Evolutionary conservation across 2,329 filamentous ascomycete species (phyloP).

Genomic region (Penicillium sp.): DNA sequence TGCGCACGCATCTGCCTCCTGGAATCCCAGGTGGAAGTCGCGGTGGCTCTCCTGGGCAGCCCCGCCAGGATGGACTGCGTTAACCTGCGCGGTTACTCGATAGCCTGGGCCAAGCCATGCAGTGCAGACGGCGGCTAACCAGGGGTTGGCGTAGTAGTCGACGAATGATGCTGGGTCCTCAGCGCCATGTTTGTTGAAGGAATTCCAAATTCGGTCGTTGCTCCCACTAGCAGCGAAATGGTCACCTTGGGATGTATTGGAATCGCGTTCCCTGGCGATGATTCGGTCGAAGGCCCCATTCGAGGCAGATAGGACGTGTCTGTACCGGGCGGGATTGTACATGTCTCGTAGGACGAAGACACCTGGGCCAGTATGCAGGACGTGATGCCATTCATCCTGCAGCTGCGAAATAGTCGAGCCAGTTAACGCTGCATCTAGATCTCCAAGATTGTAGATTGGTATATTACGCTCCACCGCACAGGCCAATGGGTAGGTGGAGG

Average conservation of each 20-base stretch:
- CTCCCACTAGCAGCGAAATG: conserved; percentile 60
- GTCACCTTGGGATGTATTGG: conserved; percentile 51
- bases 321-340: conserved; percentile 41
- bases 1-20: conserved; percentile 50
- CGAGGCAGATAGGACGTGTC: conserved; percentile 45
- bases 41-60: conserved; percentile 60
- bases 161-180: conserved; percentile 55
- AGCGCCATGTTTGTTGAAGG: conserved; percentile 62
- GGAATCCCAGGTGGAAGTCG: conserved; percentile 67
- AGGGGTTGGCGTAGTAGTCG: conserved; percentile 62
- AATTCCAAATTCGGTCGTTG: conserved; percentile 67
- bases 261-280: conserved; percentile 47
- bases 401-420: conserved; percentile 39
- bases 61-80: conserved; percentile 62
- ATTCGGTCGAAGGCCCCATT: conserved; percentile 53
- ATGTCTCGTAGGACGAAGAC: conserved; percentile 60
- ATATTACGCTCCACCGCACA: conserved; percentile 51
- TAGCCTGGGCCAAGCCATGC: conserved; percentile 63
- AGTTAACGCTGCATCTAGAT: conserved; percentile 35
- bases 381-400: conserved; percentile 63
- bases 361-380: conserved; percentile 59
- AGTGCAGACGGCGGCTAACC: conserved; percentile 54
- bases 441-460: conserved; percentile 55
- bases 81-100: conserved; percentile 63
- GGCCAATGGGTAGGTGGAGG: conserved; percentile 51